Evolutionary conservation across 2,329 filamentous ascomycete species (phyloP).

Genomic region (Kalmusia sp.): DNA sequence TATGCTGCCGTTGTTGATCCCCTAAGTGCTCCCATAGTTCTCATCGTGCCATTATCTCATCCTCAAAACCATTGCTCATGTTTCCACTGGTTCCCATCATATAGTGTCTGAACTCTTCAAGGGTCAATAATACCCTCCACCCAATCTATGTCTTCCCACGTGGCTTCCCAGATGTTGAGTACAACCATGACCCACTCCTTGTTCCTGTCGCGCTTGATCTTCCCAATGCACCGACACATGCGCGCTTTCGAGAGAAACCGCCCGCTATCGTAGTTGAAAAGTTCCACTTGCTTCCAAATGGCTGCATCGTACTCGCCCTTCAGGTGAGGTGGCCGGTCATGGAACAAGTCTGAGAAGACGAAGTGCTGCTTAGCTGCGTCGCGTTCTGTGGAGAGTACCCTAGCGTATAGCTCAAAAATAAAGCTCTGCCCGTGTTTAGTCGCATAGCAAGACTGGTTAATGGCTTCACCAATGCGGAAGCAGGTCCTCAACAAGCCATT

Average conservation of each 20-base stretch:
- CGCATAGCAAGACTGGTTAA: constrained; percentile 57
- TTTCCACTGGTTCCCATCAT: neutral
- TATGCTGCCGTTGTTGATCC: neutral
- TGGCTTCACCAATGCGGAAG: constrained; percentile 69
- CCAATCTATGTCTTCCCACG: constrained; percentile 62
- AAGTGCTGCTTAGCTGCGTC: constrained; percentile 66
- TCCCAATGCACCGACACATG: constrained; percentile 59
- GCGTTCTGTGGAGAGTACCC: constrained; percentile 64
- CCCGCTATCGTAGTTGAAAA: constrained; percentile 57
- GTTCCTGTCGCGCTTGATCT: constrained; percentile 52
- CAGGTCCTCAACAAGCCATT: constrained; percentile 62
- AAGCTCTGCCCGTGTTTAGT: constrained; percentile 57
- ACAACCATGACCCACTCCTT: constrained; percentile 55
- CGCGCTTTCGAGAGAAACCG: constrained; percentile 51
- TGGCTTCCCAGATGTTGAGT: constrained; percentile 59
- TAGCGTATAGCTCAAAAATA: constrained; percentile 69
- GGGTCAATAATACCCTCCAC: constrained; percentile 53
- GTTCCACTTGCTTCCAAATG: constrained; percentile 53
- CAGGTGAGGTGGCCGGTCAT: constrained; percentile 63
- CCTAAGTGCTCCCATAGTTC: neutral
- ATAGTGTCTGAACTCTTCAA: too few species aligned
- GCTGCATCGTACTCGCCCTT: constrained; percentile 50
- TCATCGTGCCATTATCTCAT: neutral
- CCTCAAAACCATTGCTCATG: constrained; percentile 3
- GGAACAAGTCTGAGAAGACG: constrained; percentile 68